Percentiles rank a stretch among this genome's conserved stretches.
phyloP scores from a whole-genome alignment of 2,329 filamentous ascomycete genomes.

The Aspergillus neoniger region DNA sequence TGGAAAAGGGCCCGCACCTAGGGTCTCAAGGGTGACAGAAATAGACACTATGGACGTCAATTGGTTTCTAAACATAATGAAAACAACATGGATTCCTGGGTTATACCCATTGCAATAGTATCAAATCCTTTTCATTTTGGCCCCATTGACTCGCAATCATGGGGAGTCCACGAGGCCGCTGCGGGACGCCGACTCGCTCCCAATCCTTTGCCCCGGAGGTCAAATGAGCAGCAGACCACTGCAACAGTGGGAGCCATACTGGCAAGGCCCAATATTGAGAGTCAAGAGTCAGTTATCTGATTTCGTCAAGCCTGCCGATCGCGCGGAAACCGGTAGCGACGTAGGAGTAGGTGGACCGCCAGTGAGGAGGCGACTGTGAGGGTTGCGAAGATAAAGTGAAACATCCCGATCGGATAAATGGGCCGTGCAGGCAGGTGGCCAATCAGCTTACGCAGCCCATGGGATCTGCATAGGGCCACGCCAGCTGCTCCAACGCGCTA shows the following conservation, averaged over 20 bases:
- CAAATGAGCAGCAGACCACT: neutral
- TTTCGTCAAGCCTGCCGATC: neutral
- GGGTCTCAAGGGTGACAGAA: neutral
- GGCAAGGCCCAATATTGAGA: neutral
- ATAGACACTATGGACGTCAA: neutral
- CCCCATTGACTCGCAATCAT: neutral
- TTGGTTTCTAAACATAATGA: neutral
- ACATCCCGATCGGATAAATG: slow-evolving; percentile 2
- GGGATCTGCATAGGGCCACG: slow-evolving; percentile 6
- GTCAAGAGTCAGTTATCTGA: neutral
- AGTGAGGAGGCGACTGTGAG: neutral
- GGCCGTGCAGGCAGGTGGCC: neutral
- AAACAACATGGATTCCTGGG: neutral
- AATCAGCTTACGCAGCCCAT: neutral
- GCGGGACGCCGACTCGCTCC: neutral
- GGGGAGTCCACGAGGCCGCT: neutral
- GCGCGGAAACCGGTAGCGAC: neutral
- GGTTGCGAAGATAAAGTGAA: slow-evolving; percentile 8
- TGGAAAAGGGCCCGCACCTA: neutral
- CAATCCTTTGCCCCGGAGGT: neutral
- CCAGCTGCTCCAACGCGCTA: neutral
- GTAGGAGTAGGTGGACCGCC: neutral
- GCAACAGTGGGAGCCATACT: neutral
- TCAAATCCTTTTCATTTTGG: neutral
- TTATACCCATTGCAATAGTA: neutral